Evolutionary conservation across 1,284 basidiomycete genomes (phyloP).

Genomic region (Fomes fomentarius): DNA sequence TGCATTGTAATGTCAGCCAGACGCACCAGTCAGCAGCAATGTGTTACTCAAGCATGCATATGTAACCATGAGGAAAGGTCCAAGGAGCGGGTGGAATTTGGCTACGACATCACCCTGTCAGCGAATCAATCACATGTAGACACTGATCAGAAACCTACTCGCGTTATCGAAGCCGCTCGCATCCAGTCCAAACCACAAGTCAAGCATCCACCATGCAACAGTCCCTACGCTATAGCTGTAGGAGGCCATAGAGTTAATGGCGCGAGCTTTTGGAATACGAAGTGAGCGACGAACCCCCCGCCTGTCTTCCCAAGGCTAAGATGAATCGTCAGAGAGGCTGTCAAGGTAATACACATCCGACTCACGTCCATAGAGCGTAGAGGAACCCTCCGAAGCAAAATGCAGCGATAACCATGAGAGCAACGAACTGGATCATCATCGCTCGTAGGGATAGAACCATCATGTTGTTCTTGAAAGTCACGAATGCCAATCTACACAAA

Average conservation of each 20-base stretch:
- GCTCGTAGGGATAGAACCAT: constrained; percentile 80
- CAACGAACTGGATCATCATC: constrained; percentile 79
- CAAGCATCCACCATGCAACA: constrained; percentile 92
- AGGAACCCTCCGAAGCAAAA: constrained; percentile 92
- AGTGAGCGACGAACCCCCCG: constrained; percentile 6
- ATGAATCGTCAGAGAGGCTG: not conserved
- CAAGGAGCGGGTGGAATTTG: constrained; percentile 81
- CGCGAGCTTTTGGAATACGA: not conserved
- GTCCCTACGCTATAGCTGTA: constrained; percentile 48
- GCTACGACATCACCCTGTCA: constrained; percentile 39
- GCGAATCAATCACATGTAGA: too few relatives aligned
- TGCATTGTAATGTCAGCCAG: not conserved
- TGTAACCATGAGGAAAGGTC: constrained; percentile 85
- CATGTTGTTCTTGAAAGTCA: constrained; percentile 85
- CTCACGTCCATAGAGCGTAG: constrained; percentile 89
- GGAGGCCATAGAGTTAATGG: not conserved
- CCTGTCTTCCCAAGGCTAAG: constrained; percentile 20
- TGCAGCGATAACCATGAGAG: constrained; percentile 85
- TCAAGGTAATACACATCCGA: constrained; percentile 20
- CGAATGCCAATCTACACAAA: constrained; percentile 72
- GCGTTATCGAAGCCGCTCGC: constrained; percentile 82
- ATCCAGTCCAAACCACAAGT: constrained; percentile 89
- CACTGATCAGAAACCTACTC: constrained; percentile 67
- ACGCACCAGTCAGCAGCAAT: constrained; percentile 74
- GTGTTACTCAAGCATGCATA: constrained; percentile 91